phyloP scores from a whole-genome alignment of 2,329 filamentous ascomycete genomes.

The Bipolaris bicolor region DNA sequence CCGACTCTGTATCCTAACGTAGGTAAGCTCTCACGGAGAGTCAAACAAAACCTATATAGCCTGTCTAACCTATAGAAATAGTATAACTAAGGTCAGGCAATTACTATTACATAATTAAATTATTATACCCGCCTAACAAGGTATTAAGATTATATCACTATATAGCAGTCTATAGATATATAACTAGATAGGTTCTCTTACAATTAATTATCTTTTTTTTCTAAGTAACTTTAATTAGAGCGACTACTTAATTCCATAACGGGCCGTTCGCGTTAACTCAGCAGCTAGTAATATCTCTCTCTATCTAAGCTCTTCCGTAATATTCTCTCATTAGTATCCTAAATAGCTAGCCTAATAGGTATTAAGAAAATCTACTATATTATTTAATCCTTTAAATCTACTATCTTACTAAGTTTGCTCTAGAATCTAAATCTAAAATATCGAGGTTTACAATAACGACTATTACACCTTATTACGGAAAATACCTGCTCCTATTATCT shows the following conservation, averaged over 20 bases:
- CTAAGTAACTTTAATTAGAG: neutral
- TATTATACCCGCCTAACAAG: neutral
- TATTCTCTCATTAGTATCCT: neutral
- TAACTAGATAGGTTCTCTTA: neutral
- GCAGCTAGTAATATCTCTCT: neutral
- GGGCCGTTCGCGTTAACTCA: neutral
- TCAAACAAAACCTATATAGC: neutral
- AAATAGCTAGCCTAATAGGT: neutral
- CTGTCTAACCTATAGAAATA: conserved; percentile 3
- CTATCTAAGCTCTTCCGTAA: conserved; percentile 1
- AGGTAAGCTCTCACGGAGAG: neutral
- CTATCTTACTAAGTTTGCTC: neutral
- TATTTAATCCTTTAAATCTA: conserved; percentile 5
- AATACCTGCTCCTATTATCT: conserved; percentile 6
- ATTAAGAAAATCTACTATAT: neutral
- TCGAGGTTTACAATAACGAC: neutral
- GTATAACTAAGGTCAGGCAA: neutral
- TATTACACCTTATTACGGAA: neutral
- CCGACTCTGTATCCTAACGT: neutral
- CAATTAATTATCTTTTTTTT: neutral
- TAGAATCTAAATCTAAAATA: neutral
- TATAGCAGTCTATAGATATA: neutral
- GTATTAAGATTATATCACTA: neutral
- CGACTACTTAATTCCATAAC: neutral
- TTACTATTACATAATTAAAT: neutral